Evolutionary conservation across 2,329 filamentous ascomycete species (phyloP), one percentile per base, ranked within the genome.

Genomic region (Fusarium palustre): DNA sequence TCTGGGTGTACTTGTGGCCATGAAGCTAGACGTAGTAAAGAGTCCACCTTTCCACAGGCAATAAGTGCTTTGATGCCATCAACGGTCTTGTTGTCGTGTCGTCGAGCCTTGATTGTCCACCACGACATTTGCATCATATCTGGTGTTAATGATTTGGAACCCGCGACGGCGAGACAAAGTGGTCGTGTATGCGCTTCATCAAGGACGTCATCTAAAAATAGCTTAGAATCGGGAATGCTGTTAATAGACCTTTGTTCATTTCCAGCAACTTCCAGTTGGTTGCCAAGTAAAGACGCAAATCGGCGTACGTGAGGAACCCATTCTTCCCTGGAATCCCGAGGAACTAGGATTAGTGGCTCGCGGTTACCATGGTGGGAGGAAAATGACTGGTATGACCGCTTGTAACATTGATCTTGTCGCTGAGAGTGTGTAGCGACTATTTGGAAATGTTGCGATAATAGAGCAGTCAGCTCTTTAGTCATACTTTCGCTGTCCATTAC

Each of bases 361-460:
- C 8, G 31, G 0, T 33, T n/a, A 0, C 34, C 46, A 9, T 59
- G 30, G 1, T 42, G 5, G 2, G 2, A 31, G 4, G 4, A 1
- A 1, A 64, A 59, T 4, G 46, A 42, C 12, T 65, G 39, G 2
- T 65, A 65, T 7, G 36, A 65, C 0, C 61, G 31, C 7, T 64
- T 64, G 7, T 64, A 64, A 53, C 60, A 64, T 33, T 64, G 61
- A 3, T 64, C 61, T 22, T 64, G 60, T 10, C 61, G 61, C 0
- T 64, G 61, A 1, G 61, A 64, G 3, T 59, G 20, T 7, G 53
- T 59, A 5, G 53, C 30, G 1, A 53, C 30, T 2, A 64, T 20
- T 10, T 65, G 46, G 1, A 64, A 65, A 18, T 64, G 61, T 7
- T 25, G 34, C 2, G 46, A 30, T 0, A 64, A 7, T 2, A 65